These are phyloP conservation scores for Aspergillus ochraceus DNA, from an alignment of 2,329 filamentous ascomycete species.

Conservation along the genomic window DNA sequence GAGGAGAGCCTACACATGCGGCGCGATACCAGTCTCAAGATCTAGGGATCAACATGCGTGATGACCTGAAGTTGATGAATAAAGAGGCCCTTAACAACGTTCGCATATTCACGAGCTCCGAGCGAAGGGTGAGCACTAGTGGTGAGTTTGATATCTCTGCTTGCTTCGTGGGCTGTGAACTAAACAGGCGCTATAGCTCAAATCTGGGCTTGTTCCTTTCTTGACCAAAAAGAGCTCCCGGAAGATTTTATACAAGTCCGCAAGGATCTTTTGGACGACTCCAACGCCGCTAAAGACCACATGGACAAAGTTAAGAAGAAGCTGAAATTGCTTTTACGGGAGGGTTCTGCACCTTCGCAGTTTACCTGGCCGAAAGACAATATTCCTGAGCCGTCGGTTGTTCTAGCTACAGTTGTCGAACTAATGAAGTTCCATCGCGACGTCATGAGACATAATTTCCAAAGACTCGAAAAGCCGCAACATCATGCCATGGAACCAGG, in stretches of 20 bases:
- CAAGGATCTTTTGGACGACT: constrained; percentile 94
- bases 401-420: constrained; percentile 87
- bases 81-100: constrained; percentile 89
- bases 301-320: constrained; percentile 99
- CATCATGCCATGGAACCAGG: not conserved
- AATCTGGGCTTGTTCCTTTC: constrained; percentile 88
- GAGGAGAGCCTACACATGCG: constrained; percentile 95
- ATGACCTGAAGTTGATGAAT: constrained; percentile 90
- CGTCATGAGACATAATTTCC: constrained; percentile 94
- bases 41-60: constrained; percentile 91
- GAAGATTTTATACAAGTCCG: constrained; percentile 86
- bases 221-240: constrained; percentile 80
- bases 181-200: constrained; percentile 59
- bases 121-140: constrained; percentile 89
- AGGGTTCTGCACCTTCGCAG: constrained; percentile 90
- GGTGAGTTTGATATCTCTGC: constrained; percentile 36
- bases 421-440: constrained; percentile 96
- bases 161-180: constrained; percentile 5
- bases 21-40: constrained; percentile 95
- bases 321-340: constrained; percentile 85
- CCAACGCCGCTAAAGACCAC: constrained; percentile 96
- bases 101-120: constrained; percentile 91
- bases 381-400: constrained; percentile 89
- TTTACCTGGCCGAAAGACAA: constrained; percentile 96
- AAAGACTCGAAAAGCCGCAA: constrained; percentile 65